Percentiles rank a stretch among this genome's conserved stretches.
These are phyloP conservation scores for Pinus tabuliformis DNA, from an alignment of 75 land plant species.

Conservation along the genomic window DNA sequence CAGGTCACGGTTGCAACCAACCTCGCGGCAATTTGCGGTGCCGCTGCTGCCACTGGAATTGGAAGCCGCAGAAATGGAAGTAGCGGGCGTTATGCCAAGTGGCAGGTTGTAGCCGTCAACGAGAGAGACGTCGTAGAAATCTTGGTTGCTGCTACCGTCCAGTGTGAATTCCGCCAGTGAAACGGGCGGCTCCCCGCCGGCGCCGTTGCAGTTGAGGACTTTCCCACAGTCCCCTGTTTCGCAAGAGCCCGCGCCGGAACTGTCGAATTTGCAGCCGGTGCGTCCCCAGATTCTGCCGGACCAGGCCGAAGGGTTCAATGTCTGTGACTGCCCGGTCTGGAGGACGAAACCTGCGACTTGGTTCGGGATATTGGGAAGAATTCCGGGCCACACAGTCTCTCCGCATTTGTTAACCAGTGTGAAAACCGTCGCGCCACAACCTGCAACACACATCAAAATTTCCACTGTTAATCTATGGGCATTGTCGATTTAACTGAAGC, in stretches of 20 bases:
- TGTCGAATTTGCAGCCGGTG: conserved; percentile 58
- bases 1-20: conserved; percentile 26
- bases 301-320: conserved; percentile 29
- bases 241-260: conserved; percentile 34
- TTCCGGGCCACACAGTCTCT: conserved; percentile 72
- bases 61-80: no score
- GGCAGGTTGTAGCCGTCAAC: conserved; percentile 59
- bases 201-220: conserved; percentile 31
- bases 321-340: conserved; percentile 33
- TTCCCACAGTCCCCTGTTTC: conserved; percentile 52
- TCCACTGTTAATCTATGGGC: no score
- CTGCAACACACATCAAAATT: not conserved
- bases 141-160: conserved; percentile 27
- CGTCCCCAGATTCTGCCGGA: conserved; percentile 64
- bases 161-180: conserved; percentile 61
- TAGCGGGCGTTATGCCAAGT: conserved; percentile 6
- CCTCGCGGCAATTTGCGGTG: no score
- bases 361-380: conserved; percentile 38
- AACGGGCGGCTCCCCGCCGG: conserved; percentile 63
- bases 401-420: conserved; percentile 58
- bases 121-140: conserved; percentile 57
- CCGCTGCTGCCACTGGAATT: conserved; percentile 8
- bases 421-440: conserved; percentile 14
- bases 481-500: no score
- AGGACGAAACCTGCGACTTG: conserved; percentile 68